phyloP scores from a whole-genome alignment of 2,329 filamentous ascomycete species.

The Pestalotiopsis sp. region DNA sequence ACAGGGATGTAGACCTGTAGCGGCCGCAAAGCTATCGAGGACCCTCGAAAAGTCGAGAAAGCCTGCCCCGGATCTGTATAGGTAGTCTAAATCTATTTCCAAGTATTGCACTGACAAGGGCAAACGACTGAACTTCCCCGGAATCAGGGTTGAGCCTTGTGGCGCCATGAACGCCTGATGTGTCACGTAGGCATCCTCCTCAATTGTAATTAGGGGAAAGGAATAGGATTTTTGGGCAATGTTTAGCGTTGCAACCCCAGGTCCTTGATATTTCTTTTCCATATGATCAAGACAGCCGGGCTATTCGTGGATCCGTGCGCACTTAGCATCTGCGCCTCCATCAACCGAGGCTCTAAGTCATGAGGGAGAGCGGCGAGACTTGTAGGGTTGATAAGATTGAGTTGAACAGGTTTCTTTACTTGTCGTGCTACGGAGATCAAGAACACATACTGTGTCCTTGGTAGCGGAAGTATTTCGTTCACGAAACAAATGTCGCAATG shows the following conservation, averaged over 20 bases:
- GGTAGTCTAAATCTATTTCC: neutral
- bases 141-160: neutral
- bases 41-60: neutral
- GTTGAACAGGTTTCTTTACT: too few relatives aligned
- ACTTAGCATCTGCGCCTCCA: too few relatives aligned
- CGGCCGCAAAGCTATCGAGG: neutral
- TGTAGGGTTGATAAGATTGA: too few relatives aligned
- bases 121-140: neutral
- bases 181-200: neutral
- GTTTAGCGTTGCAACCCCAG: neutral
- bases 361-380: too few relatives aligned
- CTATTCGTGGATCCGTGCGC: neutral
- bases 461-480: too few relatives aligned
- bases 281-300: neutral
- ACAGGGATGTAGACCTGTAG: neutral
- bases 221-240: neutral
- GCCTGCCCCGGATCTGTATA: neutral
- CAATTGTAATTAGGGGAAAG: neutral
- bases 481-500: too few relatives aligned
- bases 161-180: neutral
- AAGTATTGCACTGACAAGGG: neutral
- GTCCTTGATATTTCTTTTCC: neutral
- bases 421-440: too few relatives aligned
- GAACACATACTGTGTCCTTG: too few relatives aligned
- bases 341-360: too few relatives aligned